These are phyloP conservation scores for Lactifluus rugatus DNA, from an alignment of 768 basidiomycete species.

Conservation along the genomic window DNA sequence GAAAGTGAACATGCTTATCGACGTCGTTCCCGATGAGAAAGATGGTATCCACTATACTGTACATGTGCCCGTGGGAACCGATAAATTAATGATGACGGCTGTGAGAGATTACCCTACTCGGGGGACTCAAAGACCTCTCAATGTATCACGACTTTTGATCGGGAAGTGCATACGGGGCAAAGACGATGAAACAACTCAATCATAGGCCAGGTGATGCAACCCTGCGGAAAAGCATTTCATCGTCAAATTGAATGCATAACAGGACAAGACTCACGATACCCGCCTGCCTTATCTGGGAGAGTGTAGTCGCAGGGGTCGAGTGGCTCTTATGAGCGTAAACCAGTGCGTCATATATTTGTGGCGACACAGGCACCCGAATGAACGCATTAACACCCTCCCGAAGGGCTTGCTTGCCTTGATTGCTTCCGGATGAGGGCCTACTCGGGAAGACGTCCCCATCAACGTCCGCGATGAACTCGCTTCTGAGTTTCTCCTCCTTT, in stretches of 20 bases:
- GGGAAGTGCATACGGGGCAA: slow-evolving; percentile 45
- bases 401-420: slow-evolving; percentile 20
- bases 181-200: slow-evolving; percentile 54
- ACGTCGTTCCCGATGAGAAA: slow-evolving; percentile 12
- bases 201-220: slow-evolving; percentile 66
- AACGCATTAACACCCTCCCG: slow-evolving; percentile 35
- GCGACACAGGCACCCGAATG: slow-evolving; percentile 54
- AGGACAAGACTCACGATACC: slow-evolving; percentile 43
- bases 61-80: slow-evolving; percentile 16
- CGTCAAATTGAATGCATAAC: not conserved
- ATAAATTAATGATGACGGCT: slow-evolving; percentile 15
- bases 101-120: slow-evolving; percentile 1
- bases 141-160: slow-evolving; percentile 27
- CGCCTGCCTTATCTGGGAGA: slow-evolving; percentile 44
- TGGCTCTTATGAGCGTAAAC: slow-evolving; percentile 59
- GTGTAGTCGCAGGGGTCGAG: slow-evolving; percentile 42
- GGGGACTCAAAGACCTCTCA: slow-evolving; percentile 19
- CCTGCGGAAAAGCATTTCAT: slow-evolving; percentile 30
- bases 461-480: slow-evolving; percentile 36
- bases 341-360: slow-evolving; percentile 60
- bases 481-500: slow-evolving; percentile 42
- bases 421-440: slow-evolving; percentile 11
- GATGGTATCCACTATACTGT: slow-evolving; percentile 17
- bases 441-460: slow-evolving; percentile 26
- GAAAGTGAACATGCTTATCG: slow-evolving; percentile 9